Base-by-base conservation (phyloP, 1,139 yeast genomes). In the Debaryomyces fabryi region DNA sequence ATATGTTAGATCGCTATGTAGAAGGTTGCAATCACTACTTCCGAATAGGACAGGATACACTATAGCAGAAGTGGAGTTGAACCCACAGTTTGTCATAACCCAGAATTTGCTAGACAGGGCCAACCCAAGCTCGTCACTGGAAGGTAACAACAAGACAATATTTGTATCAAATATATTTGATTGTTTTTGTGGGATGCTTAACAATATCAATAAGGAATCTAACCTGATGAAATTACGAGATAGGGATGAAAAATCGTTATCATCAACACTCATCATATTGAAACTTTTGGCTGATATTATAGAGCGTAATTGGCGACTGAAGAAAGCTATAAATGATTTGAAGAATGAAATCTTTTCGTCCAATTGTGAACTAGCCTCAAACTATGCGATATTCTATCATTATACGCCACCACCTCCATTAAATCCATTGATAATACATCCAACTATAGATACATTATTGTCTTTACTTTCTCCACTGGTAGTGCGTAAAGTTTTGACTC, bases 1-100 rank as follows among this genome's bases (percentile, higher is more conserved):
- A 47, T 68, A 56, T 48, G 58, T 61, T 42, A 56, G 53, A 32
- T 55, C 67, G 1, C 47, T 68, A 35, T 52, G 60, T 15, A 63
- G 62, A 51, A 56, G 77, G 47, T 56, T 73, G 29, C 71, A 66
- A 39, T 63, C 71, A 23, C 60, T 74, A 34, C 60, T 75, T 30
- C 79, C 80, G 12, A 65, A 62, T 52, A 58, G 72, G 33, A 72
- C 79, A 0, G 78, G 79, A 7, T 66, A 69, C 51, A 58, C 72
- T 4, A 53, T 71, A n/a, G 67, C 68, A n/a, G 79, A 75, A 51
- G 75, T 75, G 7, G 79, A 75, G 57, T 58, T 74, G 40, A 72
- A 74, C 49, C 74, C 76, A 6, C 79, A 74, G 53, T 75, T 65
- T 51, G 50, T 67, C 13, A 55, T 62, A 23, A 68, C 78, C 16